Evolutionary conservation across 345 rosid genomes (phyloP).

Genomic region (Pistacia vera): DNA sequence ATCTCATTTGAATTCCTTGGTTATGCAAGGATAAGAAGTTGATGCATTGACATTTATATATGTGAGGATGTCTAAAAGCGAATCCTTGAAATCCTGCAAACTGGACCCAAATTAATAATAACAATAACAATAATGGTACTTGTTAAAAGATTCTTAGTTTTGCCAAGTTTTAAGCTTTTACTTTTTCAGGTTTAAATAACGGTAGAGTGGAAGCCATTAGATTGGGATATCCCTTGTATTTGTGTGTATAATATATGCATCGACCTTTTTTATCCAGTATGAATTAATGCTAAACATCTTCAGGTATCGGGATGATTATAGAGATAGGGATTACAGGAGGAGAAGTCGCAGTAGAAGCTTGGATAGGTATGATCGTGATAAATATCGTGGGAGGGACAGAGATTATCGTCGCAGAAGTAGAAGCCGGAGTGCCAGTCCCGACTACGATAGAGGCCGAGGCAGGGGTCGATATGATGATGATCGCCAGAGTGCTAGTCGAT

Average conservation of each 20-base stretch:
- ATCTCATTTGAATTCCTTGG: neutral
- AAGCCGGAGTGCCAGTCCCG: constrained; percentile 65
- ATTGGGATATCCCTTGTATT: neutral
- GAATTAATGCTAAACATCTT: neutral
- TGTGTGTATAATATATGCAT: neutral
- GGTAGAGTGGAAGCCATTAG: neutral
- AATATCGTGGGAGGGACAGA: constrained; percentile 52
- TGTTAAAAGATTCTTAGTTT: neutral
- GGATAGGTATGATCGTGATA: constrained; percentile 52
- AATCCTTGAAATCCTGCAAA: neutral
- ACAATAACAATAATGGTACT: too few relatives aligned
- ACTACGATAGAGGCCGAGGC: constrained; percentile 43
- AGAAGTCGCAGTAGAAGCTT: constrained; percentile 60
- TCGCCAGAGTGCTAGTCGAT: constrained; percentile 49
- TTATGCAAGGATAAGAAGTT: neutral
- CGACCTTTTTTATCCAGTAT: neutral
- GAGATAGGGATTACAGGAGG: constrained; percentile 50
- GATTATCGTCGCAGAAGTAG: constrained; percentile 54
- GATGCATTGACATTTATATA: neutral
- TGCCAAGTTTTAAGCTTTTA: neutral
- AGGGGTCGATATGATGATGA: constrained; percentile 57
- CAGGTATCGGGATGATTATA: constrained; percentile 40
- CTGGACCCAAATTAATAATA: neutral
- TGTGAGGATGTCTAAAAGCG: neutral
- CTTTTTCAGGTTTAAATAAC: neutral